These are phyloP conservation scores for Brassica rapa DNA, from an alignment of 345 rosid species.

Conservation along the genomic window DNA sequence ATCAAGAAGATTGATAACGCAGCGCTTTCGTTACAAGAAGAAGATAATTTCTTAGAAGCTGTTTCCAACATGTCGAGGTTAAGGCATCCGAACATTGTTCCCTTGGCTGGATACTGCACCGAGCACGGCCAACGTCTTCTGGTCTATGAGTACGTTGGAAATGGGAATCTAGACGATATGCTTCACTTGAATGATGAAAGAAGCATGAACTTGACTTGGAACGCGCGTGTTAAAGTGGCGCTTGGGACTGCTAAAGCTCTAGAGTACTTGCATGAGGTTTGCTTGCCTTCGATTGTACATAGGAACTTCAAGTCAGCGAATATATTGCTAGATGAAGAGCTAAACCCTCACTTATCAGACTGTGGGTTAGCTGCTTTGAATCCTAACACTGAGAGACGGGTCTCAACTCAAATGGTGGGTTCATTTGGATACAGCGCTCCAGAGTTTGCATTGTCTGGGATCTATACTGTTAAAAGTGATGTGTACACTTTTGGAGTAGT, in stretches of 20 bases:
- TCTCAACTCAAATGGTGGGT: constrained; percentile 90
- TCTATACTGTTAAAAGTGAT: constrained; percentile 96
- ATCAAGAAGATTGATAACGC: constrained; percentile 94
- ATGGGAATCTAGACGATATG: constrained; percentile 82
- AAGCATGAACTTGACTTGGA: constrained; percentile 75
- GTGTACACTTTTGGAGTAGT: constrained; percentile 99
- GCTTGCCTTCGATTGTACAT: constrained; percentile 96
- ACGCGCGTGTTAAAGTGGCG: constrained; percentile 94
- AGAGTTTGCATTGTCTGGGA: constrained; percentile 92
- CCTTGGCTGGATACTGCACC: constrained; percentile 81
- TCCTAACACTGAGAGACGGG: constrained; percentile 94
- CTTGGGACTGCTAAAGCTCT: constrained; percentile 96
- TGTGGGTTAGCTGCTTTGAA: constrained; percentile 94
- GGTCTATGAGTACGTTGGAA: constrained; percentile 72
- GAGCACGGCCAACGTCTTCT: constrained; percentile 98
- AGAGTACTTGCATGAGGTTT: constrained; percentile 99
- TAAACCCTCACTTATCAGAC: constrained; percentile 92
- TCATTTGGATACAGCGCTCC: constrained; percentile 99
- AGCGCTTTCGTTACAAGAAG: constrained; percentile 87
- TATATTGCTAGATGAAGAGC: constrained; percentile 93
- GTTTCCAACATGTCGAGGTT: constrained; percentile 89
- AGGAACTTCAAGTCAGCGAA: constrained; percentile 97
- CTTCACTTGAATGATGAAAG: constrained; percentile 81
- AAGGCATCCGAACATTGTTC: constrained; percentile 89
- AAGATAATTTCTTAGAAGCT: constrained; percentile 90